Evolutionary conservation across 2,329 filamentous ascomycete genomes (phyloP), one percentile per base, ranked within the genome.

Genomic region (Arachnomyces sp.): DNA sequence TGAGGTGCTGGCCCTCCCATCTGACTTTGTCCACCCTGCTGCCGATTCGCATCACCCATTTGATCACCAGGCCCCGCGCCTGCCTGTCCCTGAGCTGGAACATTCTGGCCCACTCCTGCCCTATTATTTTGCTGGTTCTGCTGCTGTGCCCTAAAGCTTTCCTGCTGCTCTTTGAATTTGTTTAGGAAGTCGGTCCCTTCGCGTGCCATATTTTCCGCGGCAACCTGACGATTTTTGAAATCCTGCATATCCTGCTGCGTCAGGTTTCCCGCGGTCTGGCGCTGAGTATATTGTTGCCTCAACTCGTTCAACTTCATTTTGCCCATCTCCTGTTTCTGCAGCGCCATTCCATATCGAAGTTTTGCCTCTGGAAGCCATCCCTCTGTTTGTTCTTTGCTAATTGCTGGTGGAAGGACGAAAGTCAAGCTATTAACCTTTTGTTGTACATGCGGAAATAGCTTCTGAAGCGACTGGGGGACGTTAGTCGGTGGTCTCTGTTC

Each of bases 141-240:
- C 20, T 53, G 58, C 42, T 63, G 58, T 5, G 52, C 48, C 40
- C 58, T 66, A 49, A 70, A 68, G 31, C 50, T 56, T 39, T 69
- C 65, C 46, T 71, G 67, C 44, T 71, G 67, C 31, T 68, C 63
- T 39, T 65, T 66, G 55, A 71, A 71, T 42, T 69, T 70, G 30
- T 55, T 60, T 44, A 71, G 50, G 43, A 70, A 70, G 9, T 65
- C 64, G 33, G 57, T 63, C n/a, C 65, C 65, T 45, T 70, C 67
- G 20, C 60, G 59, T 40, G 54, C 60, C 7, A 65, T 51, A 42
- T 63, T 66, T 39, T 67, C 61, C 4, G 63, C 61, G 28, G 56
- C 51, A 11, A 59, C 4, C 52, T 65, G 64, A n/a, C 62, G 56
- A 37, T 54, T 65, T 40, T 65, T 63, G 45, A 65, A 63, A 11